Evolutionary conservation across 2,329 filamentous ascomycete genomes (phyloP), one percentile per base, ranked within the genome.

Genomic region (Colletotrichum horii): DNA sequence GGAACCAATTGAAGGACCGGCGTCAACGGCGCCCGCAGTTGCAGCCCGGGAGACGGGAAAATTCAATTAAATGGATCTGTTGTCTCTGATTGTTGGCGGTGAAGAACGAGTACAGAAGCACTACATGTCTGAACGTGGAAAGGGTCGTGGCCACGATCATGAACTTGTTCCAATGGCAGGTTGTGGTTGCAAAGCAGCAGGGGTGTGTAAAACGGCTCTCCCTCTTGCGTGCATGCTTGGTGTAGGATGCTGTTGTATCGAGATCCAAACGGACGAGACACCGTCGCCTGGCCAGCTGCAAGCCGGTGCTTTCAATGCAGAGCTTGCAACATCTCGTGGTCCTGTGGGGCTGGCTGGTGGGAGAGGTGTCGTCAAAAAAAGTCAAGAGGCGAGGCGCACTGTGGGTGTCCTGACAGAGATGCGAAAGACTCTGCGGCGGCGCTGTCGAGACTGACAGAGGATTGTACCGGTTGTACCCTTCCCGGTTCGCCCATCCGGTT

Each of bases 321-420:
- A 70, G 71, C 71, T 74, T 76, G 74, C 60, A 76, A 65, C 71
- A 76, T 75, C 71, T 66, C 74, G 66, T 75, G 74, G 74, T 58
- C 66, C 48, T 38, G 74, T 75, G 71, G 74, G 71, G 71, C 74
- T 36, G 71, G 71, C 74, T 36, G 19, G 32, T 52, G 24, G 43
- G 62, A 55, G 61, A 60, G 58, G 28, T 28, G 38, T 36, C 14
- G 16, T 30, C 6, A n/a, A 61, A n/a, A 52, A 14, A 12, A n/a
- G 28, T 38, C 22, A 30, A 26, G 22, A n/a, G 34, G 68, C 60
- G 70, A 69, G 71, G n/a, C 65, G 71, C 74, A 75, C 74, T 75
- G 74, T 76, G 62, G 32, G 34, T 26, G 61, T 56, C 30, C 30
- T 34, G 34, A 14, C 16, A 19, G 34, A 70, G 71, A 65, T 64